Conservation (phyloP, 148 eudicot genomes). For the Diospyros kaki region DNA sequence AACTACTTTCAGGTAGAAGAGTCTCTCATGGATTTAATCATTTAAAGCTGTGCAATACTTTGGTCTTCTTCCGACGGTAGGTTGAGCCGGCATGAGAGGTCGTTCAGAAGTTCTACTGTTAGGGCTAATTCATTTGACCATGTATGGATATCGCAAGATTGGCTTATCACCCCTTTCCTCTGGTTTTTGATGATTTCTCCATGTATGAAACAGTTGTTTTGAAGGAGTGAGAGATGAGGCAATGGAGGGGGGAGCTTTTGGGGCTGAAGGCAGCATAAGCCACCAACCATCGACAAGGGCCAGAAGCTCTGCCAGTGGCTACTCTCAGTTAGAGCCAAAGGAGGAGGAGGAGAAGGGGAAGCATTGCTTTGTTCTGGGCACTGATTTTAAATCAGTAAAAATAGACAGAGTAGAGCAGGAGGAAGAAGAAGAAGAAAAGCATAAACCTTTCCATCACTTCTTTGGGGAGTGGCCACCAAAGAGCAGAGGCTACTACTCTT, state of each 20-base stretch:
- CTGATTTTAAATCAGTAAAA: not conserved
- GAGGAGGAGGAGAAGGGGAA: not conserved
- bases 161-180: not conserved
- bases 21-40: too few relatives aligned
- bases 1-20: too few relatives aligned
- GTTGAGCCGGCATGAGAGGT: too few relatives aligned
- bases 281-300: too few relatives aligned
- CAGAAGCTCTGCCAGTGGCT: too few relatives aligned
- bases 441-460: constrained; percentile 17
- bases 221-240: not conserved
- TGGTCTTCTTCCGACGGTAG: too few relatives aligned
- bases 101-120: not conserved
- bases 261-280: too few relatives aligned
- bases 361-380: constrained; percentile 11
- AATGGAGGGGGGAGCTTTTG: not conserved
- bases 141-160: not conserved
- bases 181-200: not conserved
- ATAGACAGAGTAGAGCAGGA: not conserved
- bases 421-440: constrained; percentile 8
- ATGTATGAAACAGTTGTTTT: not conserved
- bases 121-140: not conserved
- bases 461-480: constrained; percentile 6
- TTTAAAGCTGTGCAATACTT: too few relatives aligned
- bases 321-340: not conserved
- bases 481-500: constrained; percentile 1